Base-by-base conservation (phyloP, 177 flowering plant genomes). In the Vitis hybrid region DNA sequence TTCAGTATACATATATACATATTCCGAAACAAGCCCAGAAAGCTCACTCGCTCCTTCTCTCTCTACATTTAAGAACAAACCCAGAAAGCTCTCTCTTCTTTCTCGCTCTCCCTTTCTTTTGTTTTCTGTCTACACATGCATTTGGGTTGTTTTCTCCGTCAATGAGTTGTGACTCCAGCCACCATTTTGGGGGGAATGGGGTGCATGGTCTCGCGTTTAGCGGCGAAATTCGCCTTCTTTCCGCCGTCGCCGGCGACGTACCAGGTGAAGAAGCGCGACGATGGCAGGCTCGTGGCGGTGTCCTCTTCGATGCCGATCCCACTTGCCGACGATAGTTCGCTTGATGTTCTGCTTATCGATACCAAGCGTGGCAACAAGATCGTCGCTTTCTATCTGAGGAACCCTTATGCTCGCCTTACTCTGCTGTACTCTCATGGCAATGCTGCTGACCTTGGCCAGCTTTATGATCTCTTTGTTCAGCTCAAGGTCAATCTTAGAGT, bases 401-500 rank as follows among this genome's bases (percentile, higher is more conserved):
- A 93, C 74, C 99, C 99, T 1, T 86, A 78, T 74, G 98, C 99
- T 30, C 74, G 97, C 17, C 88, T 94, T 59, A 94, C 99, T 61
- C 66, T 94, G 69, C 89, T 94, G 2, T 94, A 93, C 76, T 93
- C 98, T 8, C 99, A 94, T 82, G 99, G 99, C 55, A 94, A 94
- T 85, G 98, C 97, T 26, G 95, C 96, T 63, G 98, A 94, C 82
- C 85, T 94, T 63, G 99, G 99, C 19, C 98, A 94, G 65, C 93
- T 94, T 32, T 94, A 89, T 63, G 99, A 94, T 69, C 97, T 94
- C 77, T 94, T 94, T 73, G 86, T 87, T 8, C 99, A 94, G 82
- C 97, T 94, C 70, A 91, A 91, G 81, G 81, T 92, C 69, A 94
- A 91, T 83, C 99, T 94, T 79, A 86, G 90, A 74, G 97, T 94